Evolutionary conservation across 192 early-diverging fungal genomes (phyloP), one percentile per base, ranked within the genome.

Genomic region (Coemansia sp.): DNA sequence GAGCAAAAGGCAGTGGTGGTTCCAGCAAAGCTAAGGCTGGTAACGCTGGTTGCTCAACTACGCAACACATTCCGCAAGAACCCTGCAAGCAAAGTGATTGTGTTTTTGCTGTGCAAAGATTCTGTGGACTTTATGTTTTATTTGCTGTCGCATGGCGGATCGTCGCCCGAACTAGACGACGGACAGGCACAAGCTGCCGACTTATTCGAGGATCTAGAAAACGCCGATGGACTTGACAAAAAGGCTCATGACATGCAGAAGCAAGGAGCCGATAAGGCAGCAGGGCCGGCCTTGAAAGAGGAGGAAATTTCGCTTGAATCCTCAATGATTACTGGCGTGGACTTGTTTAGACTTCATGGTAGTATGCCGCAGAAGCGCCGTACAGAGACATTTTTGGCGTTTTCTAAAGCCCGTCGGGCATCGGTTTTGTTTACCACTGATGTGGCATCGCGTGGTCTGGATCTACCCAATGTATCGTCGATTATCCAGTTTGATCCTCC

Each of bases 401-500:
- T 96, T 65, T 81, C 84, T 30, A 69, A 80, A 40, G 45, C 80
- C 11, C 61, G 26, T 1, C 36, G 73, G 9, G 78, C 81, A n/a
- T 84, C 89, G 33, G 79, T 99, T 15, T 77, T 99, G 21, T 83
- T 99, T 64, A 93, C 91, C 53, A 99, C 97, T 1, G 95, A 97
- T 74, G 94, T 99, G 3, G 93, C 95, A 1, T 95, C 97, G 3
- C 90, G 97, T 70, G 97, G 97, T 30, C 81, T 99, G 40, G 97
- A 99, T 85, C 70, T 99, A 43, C 93, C 95, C 19, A 88, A 97
- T 67, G 91, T 98, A 18, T 82, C 84, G 20, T 82, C 82, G 42
- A 93, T 99, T 65, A 80, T 99, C 39, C 97, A 99, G 72, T 97
- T 93, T 58, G 97, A 99, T 67, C 89, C 94, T 36, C 97, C 97